phyloP scores from a whole-genome alignment of 768 basidiomycete genomes.

The Amanita fuliginea region DNA sequence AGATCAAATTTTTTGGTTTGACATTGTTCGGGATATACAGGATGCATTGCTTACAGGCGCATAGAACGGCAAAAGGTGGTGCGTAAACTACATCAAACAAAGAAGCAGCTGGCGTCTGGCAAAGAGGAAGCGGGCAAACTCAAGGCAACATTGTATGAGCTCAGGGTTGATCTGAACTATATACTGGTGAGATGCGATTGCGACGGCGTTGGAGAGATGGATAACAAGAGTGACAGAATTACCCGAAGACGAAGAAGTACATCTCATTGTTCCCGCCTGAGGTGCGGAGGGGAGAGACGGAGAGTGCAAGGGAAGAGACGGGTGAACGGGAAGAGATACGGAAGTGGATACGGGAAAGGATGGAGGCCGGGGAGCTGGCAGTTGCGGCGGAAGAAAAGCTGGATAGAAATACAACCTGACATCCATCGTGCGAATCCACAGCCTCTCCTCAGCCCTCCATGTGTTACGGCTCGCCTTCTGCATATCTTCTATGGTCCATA shows the following conservation, averaged over 20 bases:
- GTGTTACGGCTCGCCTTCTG: slow-evolving; percentile 64
- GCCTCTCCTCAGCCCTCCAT: slow-evolving; percentile 26
- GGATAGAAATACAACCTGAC: slow-evolving; percentile 5
- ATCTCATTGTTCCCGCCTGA: slow-evolving; percentile 82
- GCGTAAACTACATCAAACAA: slow-evolving; percentile 64
- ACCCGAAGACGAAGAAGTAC: slow-evolving; percentile 80
- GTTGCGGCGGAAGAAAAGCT: slow-evolving; percentile 45
- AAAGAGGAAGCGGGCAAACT: slow-evolving; percentile 20
- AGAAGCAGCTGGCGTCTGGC: slow-evolving; percentile 29
- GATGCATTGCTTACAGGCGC: background rate
- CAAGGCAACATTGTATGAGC: slow-evolving; percentile 36
- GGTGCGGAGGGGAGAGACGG: slow-evolving; percentile 27
- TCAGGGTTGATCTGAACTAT: slow-evolving; percentile 88
- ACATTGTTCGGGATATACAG: background rate
- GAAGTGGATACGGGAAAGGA: slow-evolving; percentile 43
- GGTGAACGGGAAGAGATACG: slow-evolving; percentile 51
- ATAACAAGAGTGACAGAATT: slow-evolving; percentile 42
- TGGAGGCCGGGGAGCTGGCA: slow-evolving; percentile 49
- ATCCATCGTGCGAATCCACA: slow-evolving; percentile 6
- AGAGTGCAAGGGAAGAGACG: slow-evolving; percentile 21
- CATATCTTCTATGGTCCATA: slow-evolving; percentile 69
- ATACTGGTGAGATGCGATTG: slow-evolving; percentile 44
- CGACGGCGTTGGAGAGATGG: background rate
- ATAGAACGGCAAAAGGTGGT: slow-evolving; percentile 81
- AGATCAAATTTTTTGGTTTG: slow-evolving; percentile 89